Percentiles rank a stretch among this genome's conserved stretches.
Conservation (phyloP, 768 basidiomycete genomes). For the Russula ochroleuca region DNA sequence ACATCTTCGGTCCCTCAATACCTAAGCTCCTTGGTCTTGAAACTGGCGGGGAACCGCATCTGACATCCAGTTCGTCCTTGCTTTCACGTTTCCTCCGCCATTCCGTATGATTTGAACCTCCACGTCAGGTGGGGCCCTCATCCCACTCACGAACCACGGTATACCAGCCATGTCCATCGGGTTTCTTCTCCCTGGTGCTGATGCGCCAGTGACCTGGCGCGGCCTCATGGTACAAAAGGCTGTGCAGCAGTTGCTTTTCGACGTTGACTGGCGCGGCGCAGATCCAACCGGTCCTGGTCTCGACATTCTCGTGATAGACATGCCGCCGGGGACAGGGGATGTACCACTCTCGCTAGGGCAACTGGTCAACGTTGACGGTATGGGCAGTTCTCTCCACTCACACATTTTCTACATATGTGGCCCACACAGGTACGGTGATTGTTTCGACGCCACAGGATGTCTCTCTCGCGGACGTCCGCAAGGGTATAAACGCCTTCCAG, state of each 20-base stretch:
- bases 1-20: constrained; percentile 92
- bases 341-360: constrained; percentile 91
- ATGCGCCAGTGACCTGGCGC: constrained; percentile 89
- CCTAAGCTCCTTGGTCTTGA: constrained; percentile 92
- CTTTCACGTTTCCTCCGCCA: neutral
- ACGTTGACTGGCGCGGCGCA: constrained; percentile 77
- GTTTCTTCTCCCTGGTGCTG: constrained; percentile 74
- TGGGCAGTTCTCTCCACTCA: constrained; percentile 27
- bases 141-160: constrained; percentile 84
- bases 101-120: too few species aligned
- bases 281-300: constrained; percentile 45
- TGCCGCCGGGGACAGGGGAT: constrained; percentile 97
- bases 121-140: constrained; percentile 57
- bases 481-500: constrained; percentile 88
- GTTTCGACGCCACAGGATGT: constrained; percentile 96
- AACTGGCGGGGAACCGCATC: constrained; percentile 65
- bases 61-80: constrained; percentile 58
- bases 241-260: constrained; percentile 92
- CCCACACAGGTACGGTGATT: constrained; percentile 74
- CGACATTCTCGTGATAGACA: constrained; percentile 87
- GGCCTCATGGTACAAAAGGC: constrained; percentile 99
- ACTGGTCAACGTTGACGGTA: constrained; percentile 78
- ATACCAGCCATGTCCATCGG: constrained; percentile 97
- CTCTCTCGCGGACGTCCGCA: constrained; percentile 84
- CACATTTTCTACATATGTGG: neutral